Evolutionary conservation across 2,329 filamentous ascomycete genomes (phyloP), one percentile per base, ranked within the genome.

Genomic region (Hypoxylon sp.): DNA sequence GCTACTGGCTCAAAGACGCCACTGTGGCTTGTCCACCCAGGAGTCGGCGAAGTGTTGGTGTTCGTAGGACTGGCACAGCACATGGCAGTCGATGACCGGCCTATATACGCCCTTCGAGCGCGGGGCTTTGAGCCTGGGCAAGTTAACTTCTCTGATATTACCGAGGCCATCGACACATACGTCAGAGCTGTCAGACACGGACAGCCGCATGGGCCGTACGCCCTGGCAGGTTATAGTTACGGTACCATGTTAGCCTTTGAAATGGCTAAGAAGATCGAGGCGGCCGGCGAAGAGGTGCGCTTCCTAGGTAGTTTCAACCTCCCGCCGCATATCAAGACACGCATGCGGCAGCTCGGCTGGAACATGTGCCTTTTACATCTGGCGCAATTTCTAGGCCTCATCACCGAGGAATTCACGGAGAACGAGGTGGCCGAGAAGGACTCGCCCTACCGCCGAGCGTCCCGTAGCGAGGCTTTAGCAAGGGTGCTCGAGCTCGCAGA

Each of bases 211-310:
- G 85, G 86, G 0, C 85, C 85, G 0, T 88, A 88, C 67, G 82
- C 82, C 0, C 72, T 88, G 0, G 82, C 82, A 0, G 85, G 86
- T 0, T 87, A 87, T 70, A 82, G 78, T 4, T 86, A 82, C 69
- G 85, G 86, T 1, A 69, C 78, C 0, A 85, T 85, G 73, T 63
- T 87, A 0, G 82, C 84, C 0, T 88, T 86, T 63, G 85, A 87
- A 71, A 73, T 84, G 0, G 77, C 80, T 11, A 87, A 87, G 73
- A 32, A 67, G 1, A 78, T 87, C 9, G 80, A 86, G 52, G 51
- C 7, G 1, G 60, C 74, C 2, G 79, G 78, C 0, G 77, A 80
- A 2, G 70, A 73, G 32, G 82, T 87, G 1, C 45, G 68, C 0
- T 86, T 86, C 71, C 72, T 84, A 0, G 84, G 77, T 5, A 75